These are phyloP conservation scores for Evansstolkia leycettana DNA, from an alignment of 495 filamentous ascomycete genomes.

Conservation along the genomic window DNA sequence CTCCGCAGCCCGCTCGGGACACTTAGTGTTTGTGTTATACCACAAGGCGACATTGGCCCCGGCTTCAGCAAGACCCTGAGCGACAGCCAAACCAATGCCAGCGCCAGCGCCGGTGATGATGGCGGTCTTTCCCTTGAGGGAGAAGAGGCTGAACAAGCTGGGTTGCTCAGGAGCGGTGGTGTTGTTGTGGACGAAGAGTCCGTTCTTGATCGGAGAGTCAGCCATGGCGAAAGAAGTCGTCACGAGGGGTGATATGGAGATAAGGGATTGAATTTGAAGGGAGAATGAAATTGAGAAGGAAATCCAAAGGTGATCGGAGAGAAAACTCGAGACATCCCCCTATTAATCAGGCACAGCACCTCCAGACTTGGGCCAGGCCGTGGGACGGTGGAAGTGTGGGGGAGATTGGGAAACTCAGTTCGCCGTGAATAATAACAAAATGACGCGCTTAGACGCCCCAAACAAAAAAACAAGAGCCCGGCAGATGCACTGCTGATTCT, in stretches of 20 bases:
- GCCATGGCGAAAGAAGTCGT: slow-evolving; percentile 18
- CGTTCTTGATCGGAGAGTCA: slow-evolving; percentile 22
- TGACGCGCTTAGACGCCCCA: no score
- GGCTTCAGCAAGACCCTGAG: slow-evolving; percentile 66
- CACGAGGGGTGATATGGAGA: background rate
- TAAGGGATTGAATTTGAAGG: no score
- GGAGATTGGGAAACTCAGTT: no score
- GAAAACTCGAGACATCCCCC: no score
- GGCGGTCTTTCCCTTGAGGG: slow-evolving; percentile 70
- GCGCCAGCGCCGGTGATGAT: slow-evolving; percentile 73
- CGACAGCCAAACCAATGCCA: slow-evolving; percentile 70
- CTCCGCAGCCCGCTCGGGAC: slow-evolving; percentile 53
- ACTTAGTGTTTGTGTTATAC: slow-evolving; percentile 71
- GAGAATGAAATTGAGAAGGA: no score
- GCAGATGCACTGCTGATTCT: no score
- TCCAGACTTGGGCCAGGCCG: no score
- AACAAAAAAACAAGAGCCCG: no score
- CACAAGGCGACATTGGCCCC: slow-evolving; percentile 82
- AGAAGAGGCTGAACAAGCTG: slow-evolving; percentile 67
- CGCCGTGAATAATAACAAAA: no score
- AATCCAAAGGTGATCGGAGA: no score
- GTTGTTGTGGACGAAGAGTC: slow-evolving; percentile 47
- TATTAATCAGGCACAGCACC: no score
- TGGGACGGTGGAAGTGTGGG: no score
- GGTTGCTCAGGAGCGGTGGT: slow-evolving; percentile 46